Percentiles rank a stretch among this genome's conserved stretches.
phyloP scores from a whole-genome alignment of 257 asterid genomes.

The Petunia axillaris region DNA sequence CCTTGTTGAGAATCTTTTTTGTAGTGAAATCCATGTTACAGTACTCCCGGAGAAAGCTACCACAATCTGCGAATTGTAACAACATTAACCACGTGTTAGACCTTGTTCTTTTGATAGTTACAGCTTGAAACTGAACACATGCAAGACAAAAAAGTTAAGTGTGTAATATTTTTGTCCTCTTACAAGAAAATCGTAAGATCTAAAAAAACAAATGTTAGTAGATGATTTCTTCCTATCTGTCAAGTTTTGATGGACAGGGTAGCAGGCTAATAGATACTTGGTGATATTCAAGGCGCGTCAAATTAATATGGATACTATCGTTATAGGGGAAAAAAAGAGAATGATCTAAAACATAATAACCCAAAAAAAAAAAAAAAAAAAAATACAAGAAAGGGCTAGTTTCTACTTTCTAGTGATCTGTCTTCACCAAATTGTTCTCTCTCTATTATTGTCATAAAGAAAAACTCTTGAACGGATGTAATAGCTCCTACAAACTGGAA shows the following conservation, averaged over 20 bases:
- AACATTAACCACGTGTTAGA: neutral
- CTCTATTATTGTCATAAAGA: no score
- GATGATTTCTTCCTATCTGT: neutral
- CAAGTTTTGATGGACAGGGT: neutral
- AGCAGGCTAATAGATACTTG: neutral
- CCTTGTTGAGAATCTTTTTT: neutral
- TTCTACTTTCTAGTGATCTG: no score
- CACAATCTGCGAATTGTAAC: neutral
- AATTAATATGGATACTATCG: no score
- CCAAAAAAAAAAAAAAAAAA: no score
- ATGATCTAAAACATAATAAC: no score
- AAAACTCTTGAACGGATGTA: no score
- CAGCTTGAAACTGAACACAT: neutral
- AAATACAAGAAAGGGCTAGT: no score
- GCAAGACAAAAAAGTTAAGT: neutral
- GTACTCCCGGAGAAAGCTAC: neutral
- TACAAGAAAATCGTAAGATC: neutral
- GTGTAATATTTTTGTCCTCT: no score
- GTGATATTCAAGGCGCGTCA: neutral
- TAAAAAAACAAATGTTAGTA: neutral
- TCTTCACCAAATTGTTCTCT: no score
- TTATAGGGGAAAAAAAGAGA: no score
- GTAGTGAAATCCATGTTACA: constrained; percentile 12
- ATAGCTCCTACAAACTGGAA: no score
- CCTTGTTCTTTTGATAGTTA: neutral